phyloP scores from a whole-genome alignment of 2,329 filamentous ascomycete species.

The Pseudogymnoascus sp. region DNA sequence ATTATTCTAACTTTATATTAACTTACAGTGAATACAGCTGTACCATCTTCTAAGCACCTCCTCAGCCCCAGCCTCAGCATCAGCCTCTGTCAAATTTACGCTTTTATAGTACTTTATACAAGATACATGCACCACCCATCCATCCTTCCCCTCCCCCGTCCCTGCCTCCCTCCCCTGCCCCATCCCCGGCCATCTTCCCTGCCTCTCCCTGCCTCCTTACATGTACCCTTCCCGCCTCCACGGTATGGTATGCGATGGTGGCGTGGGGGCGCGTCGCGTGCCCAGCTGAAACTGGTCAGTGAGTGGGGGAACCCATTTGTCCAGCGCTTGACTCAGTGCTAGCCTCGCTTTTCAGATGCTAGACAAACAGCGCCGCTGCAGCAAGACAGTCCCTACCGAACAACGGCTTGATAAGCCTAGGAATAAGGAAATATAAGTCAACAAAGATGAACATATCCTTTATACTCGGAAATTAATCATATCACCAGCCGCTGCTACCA shows the following conservation, averaged over 20 bases:
- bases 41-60: neutral
- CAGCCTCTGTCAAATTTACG: neutral
- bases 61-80: neutral
- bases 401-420: neutral
- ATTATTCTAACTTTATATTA: neutral
- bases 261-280: neutral
- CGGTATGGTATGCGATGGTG: neutral
- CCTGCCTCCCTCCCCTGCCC: neutral
- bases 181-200: neutral
- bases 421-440: neutral
- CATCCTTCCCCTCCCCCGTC: neutral
- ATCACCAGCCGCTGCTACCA: neutral
- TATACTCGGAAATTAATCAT: neutral
- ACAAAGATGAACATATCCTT: neutral
- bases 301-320: neutral
- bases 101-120: neutral
- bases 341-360: neutral
- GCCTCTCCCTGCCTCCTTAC: neutral
- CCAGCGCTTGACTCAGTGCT: neutral
- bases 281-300: neutral
- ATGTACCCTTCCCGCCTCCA: neutral
- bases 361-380: neutral
- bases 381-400: neutral
- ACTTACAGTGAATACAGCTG: neutral
- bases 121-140: neutral